A percentile compares a stretch with the other conserved stretches of the same genome.
Evolutionary conservation across 768 basidiomycete species (phyloP).

Genomic region (Kwoniella mangroviensis): DNA sequence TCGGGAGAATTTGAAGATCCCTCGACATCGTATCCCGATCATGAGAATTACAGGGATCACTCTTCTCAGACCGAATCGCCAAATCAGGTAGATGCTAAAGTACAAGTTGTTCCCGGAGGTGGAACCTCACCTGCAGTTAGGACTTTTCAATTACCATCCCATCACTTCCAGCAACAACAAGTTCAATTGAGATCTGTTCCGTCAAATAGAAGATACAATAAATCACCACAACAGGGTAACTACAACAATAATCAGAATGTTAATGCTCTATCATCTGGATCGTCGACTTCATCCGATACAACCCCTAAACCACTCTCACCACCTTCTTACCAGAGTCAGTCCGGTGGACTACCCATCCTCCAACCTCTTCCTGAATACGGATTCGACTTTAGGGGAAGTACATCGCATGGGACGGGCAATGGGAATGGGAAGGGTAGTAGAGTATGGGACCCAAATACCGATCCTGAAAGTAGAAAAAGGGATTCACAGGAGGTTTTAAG

Average conservation of each 20-base stretch:
- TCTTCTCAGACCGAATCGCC: slow-evolving; percentile 42
- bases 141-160: slow-evolving; percentile 21
- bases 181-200: background rate
- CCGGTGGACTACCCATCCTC: background rate
- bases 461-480: slow-evolving; percentile 81
- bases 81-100: slow-evolving; percentile 27
- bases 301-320: slow-evolving; percentile 50
- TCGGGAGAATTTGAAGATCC: slow-evolving; percentile 27
- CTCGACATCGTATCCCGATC: slow-evolving; percentile 9
- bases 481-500: slow-evolving; percentile 86
- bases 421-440: slow-evolving; percentile 46
- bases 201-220: background rate
- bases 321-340: slow-evolving; percentile 7
- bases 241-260: background rate
- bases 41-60: slow-evolving; percentile 39
- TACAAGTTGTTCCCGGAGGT: slow-evolving; percentile 28
- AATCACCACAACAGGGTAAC: slow-evolving; percentile 1
- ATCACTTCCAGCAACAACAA: slow-evolving; percentile 6
- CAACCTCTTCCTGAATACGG: slow-evolving; percentile 24
- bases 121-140: slow-evolving; percentile 30
- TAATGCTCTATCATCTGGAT: background rate
- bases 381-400: slow-evolving; percentile 21
- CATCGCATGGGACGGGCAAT: background rate
- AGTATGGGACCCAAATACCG: slow-evolving; percentile 84
- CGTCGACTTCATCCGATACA: slow-evolving; percentile 32